These are phyloP conservation scores for Trapa incisa DNA, from an alignment of 345 rosid genomes.

Conservation along the genomic window DNA sequence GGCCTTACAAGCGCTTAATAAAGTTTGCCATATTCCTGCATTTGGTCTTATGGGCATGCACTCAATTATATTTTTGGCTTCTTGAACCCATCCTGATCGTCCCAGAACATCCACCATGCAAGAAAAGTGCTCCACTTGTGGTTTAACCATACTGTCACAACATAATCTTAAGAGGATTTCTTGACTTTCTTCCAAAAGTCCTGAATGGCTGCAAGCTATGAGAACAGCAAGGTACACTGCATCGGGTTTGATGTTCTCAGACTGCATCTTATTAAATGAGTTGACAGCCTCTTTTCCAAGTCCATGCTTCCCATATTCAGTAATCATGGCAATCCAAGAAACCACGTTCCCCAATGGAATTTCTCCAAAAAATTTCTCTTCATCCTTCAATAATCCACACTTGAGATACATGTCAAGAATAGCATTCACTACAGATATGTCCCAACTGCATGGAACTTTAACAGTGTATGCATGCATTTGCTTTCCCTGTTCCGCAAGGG, in stretches of 20 bases:
- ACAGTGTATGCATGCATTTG: slow-evolving; percentile 60
- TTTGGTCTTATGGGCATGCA: slow-evolving; percentile 55
- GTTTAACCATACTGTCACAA: slow-evolving; percentile 24
- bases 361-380: slow-evolving; percentile 40
- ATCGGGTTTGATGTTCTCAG: slow-evolving; percentile 46
- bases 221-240: slow-evolving; percentile 69
- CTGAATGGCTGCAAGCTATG: slow-evolving; percentile 87
- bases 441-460: slow-evolving; percentile 55
- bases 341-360: slow-evolving; percentile 56
- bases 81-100: slow-evolving; percentile 57
- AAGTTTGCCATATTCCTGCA: slow-evolving; percentile 77
- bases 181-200: slow-evolving; percentile 53
- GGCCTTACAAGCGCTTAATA: slow-evolving; percentile 70
- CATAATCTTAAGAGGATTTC: slow-evolving; percentile 39
- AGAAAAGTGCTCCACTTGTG: slow-evolving; percentile 69
- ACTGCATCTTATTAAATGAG: slow-evolving; percentile 43
- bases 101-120: slow-evolving; percentile 83
- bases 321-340: slow-evolving; percentile 85
- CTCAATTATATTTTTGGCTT: slow-evolving; percentile 56
- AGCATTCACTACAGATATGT: slow-evolving; percentile 56
- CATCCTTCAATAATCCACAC: slow-evolving; percentile 61
- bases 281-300: slow-evolving; percentile 49
- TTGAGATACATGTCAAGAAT: slow-evolving; percentile 83
- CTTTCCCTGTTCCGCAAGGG: slow-evolving; percentile 68
- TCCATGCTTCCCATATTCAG: slow-evolving; percentile 88